phyloP scores from a whole-genome alignment of 2,329 filamentous ascomycete genomes.

The Aspergillus aculeatinus region DNA sequence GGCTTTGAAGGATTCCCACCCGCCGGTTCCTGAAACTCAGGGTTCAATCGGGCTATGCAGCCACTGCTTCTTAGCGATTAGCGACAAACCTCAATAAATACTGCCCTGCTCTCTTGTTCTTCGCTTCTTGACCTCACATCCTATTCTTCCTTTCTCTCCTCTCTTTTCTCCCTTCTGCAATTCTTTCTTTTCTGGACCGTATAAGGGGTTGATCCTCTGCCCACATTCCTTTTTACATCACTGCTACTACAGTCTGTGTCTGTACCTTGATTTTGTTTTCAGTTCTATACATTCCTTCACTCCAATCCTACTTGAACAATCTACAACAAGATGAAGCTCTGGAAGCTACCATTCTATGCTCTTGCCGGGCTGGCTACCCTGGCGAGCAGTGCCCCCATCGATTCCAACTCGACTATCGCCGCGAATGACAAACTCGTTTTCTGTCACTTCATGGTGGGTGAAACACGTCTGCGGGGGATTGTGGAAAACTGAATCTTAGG shows the following conservation, averaged over 20 bases:
- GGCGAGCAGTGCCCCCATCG: constrained; percentile 12
- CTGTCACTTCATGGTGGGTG: constrained; percentile 46
- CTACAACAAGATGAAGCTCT: constrained; percentile 14
- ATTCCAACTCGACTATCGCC: constrained; percentile 2
- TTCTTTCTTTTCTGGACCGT: background rate
- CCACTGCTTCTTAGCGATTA: background rate
- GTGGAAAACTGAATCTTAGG: too few relatives aligned
- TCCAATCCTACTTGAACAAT: background rate
- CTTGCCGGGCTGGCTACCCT: constrained; percentile 5
- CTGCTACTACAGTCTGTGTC: background rate
- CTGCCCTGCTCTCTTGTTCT: background rate
- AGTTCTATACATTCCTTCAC: background rate
- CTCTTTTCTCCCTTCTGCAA: background rate
- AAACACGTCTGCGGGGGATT: background rate
- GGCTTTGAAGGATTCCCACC: background rate
- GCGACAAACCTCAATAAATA: background rate
- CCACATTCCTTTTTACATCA: background rate
- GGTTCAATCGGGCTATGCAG: background rate
- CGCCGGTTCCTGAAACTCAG: background rate
- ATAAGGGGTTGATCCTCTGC: background rate
- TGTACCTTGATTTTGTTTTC: background rate
- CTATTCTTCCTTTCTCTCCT: background rate
- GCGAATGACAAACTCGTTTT: constrained; percentile 38
- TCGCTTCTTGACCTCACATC: background rate
- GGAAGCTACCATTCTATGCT: constrained; percentile 17